These are phyloP conservation scores for Phallus indusiatus DNA, from an alignment of 768 basidiomycete species.

Conservation along the genomic window DNA sequence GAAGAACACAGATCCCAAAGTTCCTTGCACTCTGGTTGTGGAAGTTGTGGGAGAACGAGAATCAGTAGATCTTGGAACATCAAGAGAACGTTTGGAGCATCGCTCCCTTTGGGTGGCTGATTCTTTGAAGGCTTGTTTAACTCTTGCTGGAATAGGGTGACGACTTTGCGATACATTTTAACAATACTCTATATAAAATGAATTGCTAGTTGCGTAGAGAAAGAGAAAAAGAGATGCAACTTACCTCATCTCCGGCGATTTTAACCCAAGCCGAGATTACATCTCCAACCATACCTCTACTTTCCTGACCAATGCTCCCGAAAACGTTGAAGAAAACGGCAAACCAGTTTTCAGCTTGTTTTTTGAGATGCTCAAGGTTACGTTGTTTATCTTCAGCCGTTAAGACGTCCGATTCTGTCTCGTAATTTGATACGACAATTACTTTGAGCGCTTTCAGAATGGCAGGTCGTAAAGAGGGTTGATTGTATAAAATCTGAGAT, in stretches of 20 bases:
- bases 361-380: conserved; percentile 64
- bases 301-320: conserved; percentile 68
- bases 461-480: conserved; percentile 72
- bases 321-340: conserved; percentile 97
- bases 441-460: conserved; percentile 74
- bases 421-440: conserved; percentile 72
- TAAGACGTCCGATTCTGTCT: conserved; percentile 28
- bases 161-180: conserved; percentile 75
- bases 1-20: conserved; percentile 67
- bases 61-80: conserved; percentile 80
- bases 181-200: conserved; percentile 47
- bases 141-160: conserved; percentile 59
- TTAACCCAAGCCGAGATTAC: conserved; percentile 81
- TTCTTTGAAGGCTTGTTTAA: conserved; percentile 32
- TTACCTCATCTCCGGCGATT: conserved; percentile 64
- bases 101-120: conserved; percentile 32
- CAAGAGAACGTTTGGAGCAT: conserved; percentile 33
- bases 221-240: conserved; percentile 10
- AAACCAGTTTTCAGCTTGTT: conserved; percentile 86
- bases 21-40: conserved; percentile 44
- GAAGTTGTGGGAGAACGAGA: conserved; percentile 70
- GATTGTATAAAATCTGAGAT: conserved; percentile 86
- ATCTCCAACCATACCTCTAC: conserved; percentile 70
- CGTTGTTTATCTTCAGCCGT: conserved; percentile 38
- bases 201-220: neutral